Percentiles rank a stretch among this genome's conserved stretches.
Conservation (phyloP, 768 basidiomycete species). For the Coprinopsis strossmayeri region DNA sequence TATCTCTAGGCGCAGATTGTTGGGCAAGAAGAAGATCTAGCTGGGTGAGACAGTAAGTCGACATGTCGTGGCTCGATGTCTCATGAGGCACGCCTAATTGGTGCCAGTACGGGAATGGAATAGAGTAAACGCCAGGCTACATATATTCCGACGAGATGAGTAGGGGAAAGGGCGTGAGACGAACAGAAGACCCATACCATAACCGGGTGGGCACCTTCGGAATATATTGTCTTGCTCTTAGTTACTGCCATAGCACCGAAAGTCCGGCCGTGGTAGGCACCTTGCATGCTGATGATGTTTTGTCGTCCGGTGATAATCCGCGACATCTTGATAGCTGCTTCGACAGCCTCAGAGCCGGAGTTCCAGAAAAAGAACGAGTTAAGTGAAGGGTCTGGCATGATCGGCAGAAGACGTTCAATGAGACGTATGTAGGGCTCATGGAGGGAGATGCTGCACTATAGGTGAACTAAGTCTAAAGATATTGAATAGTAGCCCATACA, state of each 20-base stretch:
- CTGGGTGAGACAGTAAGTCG: slow-evolving; percentile 66
- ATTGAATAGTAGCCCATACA: not conserved
- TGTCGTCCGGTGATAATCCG: slow-evolving; percentile 71
- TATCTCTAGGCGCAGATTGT: slow-evolving; percentile 77
- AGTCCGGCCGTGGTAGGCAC: slow-evolving; percentile 85
- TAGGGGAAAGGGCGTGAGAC: not conserved
- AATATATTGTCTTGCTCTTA: slow-evolving; percentile 90
- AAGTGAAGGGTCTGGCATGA: slow-evolving; percentile 87
- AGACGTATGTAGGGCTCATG: slow-evolving; percentile 82
- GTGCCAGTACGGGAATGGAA: slow-evolving; percentile 93
- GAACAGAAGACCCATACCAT: slow-evolving; percentile 50
- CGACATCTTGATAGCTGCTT: slow-evolving; percentile 86
- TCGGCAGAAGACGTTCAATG: slow-evolving; percentile 75
- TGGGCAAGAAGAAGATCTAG: slow-evolving; percentile 72
- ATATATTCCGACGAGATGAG: slow-evolving; percentile 3
- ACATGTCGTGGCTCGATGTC: slow-evolving; percentile 51
- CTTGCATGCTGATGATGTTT: slow-evolving; percentile 91
- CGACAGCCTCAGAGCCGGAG: slow-evolving; percentile 91
- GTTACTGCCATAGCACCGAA: slow-evolving; percentile 92
- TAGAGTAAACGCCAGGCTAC: slow-evolving; percentile 77
- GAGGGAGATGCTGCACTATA: slow-evolving; percentile 91
- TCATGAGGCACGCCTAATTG: slow-evolving; percentile 54
- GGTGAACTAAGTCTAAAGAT: not conserved
- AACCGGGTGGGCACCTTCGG: slow-evolving; percentile 67
- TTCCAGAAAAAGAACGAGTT: slow-evolving; percentile 98